Evolutionary conservation across 1,284 basidiomycete genomes (phyloP).

Genomic region (Ceratobasidium sp.): DNA sequence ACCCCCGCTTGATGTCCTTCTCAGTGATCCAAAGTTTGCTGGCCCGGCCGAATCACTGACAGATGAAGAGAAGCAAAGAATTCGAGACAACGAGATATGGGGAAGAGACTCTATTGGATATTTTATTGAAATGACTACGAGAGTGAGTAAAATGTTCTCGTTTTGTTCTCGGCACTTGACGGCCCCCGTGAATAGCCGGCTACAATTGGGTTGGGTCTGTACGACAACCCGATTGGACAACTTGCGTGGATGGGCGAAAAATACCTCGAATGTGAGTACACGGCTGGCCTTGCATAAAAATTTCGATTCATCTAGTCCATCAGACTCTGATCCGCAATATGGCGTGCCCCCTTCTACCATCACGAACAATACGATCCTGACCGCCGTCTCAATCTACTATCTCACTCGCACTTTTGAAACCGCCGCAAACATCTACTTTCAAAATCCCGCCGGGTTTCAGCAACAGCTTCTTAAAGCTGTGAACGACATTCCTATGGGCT

Average conservation of each 20-base stretch:
- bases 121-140: slow-evolving; percentile 31
- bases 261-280: slow-evolving; percentile 24
- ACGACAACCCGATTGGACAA: slow-evolving; percentile 40
- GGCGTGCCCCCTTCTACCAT: slow-evolving; percentile 2
- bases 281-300: not conserved
- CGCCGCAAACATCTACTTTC: slow-evolving; percentile 32
- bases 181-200: no score
- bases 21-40: not conserved
- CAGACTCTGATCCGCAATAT: slow-evolving; percentile 6
- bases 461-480: slow-evolving; percentile 6
- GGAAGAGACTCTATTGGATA: slow-evolving; percentile 8
- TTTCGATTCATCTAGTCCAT: not conserved
- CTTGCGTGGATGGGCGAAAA: slow-evolving; percentile 41
- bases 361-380: slow-evolving; percentile 34
- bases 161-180: no score
- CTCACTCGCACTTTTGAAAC: slow-evolving; percentile 40
- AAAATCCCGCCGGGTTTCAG: slow-evolving; percentile 28
- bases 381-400: slow-evolving; percentile 40
- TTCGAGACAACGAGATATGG: not conserved
- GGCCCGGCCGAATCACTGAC: slow-evolving; percentile 4
- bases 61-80: not conserved
- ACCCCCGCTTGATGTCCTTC: slow-evolving; percentile 2
- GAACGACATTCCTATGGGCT: slow-evolving; percentile 37
- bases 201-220: slow-evolving; percentile 39
- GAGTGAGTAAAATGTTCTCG: slow-evolving; percentile 36